These are phyloP conservation scores for Thermochaetoides thermophila DNA, from an alignment of 495 filamentous ascomycete species.

Conservation along the genomic window DNA sequence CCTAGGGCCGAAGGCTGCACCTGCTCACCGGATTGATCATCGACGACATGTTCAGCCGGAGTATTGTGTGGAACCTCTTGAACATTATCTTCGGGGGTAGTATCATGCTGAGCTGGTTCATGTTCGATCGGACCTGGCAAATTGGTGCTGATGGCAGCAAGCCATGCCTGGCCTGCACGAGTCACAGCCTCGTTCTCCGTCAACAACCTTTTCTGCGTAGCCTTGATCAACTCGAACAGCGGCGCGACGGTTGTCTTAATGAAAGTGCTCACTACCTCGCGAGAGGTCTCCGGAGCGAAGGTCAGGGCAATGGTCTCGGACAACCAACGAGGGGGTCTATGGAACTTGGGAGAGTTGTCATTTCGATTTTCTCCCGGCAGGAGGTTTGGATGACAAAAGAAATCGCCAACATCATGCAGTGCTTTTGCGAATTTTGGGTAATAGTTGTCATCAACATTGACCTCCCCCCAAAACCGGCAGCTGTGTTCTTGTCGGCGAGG, in stretches of 20 bases:
- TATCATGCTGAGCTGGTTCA: too few species aligned
- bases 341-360: conserved; percentile 11
- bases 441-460: neutral
- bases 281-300: conserved; percentile 3
- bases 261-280: conserved; percentile 5
- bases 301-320: conserved; percentile 8
- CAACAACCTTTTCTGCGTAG: neutral
- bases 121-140: too few species aligned
- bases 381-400: too few species aligned
- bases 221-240: conserved; percentile 3
- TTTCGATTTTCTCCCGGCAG: conserved; percentile 14
- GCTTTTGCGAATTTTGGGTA: too few species aligned
- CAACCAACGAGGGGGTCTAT: conserved; percentile 14
- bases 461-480: conserved; percentile 15
- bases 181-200: neutral
- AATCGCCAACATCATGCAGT: too few species aligned
- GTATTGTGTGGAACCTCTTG: too few species aligned
- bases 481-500: conserved; percentile 7
- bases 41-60: too few species aligned
- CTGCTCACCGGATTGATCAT: too few species aligned
- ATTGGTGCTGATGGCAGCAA: neutral
- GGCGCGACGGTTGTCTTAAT: conserved; percentile 2
- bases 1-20: too few species aligned
- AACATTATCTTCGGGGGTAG: too few species aligned
- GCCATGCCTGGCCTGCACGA: neutral